These are phyloP conservation scores for Fusarium lateritium DNA, from an alignment of 2,329 filamentous ascomycete species.

Conservation along the genomic window DNA sequence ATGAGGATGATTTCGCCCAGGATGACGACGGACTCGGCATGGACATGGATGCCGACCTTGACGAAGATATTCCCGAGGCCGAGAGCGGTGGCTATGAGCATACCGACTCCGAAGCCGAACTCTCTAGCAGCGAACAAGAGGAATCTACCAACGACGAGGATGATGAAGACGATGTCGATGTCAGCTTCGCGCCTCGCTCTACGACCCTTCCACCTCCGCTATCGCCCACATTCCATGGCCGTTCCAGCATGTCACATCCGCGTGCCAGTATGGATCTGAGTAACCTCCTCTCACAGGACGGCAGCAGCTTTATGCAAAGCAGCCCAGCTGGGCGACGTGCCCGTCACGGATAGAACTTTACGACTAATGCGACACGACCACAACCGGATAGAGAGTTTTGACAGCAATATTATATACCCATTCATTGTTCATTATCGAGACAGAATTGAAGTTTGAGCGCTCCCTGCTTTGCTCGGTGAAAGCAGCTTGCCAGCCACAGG, in stretches of 20 bases:
- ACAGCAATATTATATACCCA: slow-evolving; percentile 45
- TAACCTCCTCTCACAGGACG: slow-evolving; percentile 68
- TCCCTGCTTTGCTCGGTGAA: slow-evolving; percentile 18
- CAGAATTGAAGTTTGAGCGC: slow-evolving; percentile 38
- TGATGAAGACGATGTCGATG: slow-evolving; percentile 50
- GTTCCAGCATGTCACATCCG: slow-evolving; percentile 47
- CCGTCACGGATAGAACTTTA: slow-evolving; percentile 45
- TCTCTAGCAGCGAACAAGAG: slow-evolving; percentile 65
- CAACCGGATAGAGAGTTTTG: slow-evolving; percentile 19
- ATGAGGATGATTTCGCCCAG: slow-evolving; percentile 71
- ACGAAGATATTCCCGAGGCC: slow-evolving; percentile 78
- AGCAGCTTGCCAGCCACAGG: slow-evolving; percentile 24
- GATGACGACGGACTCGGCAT: slow-evolving; percentile 51
- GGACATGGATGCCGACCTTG: slow-evolving; percentile 78
- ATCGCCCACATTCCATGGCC: slow-evolving; percentile 56
- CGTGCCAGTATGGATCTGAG: slow-evolving; percentile 70
- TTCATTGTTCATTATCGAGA: slow-evolving; percentile 35
- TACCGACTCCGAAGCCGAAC: slow-evolving; percentile 79
- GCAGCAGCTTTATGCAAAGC: slow-evolving; percentile 70
- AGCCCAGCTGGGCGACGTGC: slow-evolving; percentile 65
- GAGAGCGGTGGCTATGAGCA: slow-evolving; percentile 79
- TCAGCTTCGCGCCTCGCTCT: slow-evolving; percentile 59
- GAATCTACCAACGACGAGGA: slow-evolving; percentile 55
- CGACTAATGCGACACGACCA: slow-evolving; percentile 32
- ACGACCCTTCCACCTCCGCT: slow-evolving; percentile 53